Evolutionary conservation across 1,284 basidiomycete species (phyloP).

Genomic region (Pseudozyma hubeiensis): DNA sequence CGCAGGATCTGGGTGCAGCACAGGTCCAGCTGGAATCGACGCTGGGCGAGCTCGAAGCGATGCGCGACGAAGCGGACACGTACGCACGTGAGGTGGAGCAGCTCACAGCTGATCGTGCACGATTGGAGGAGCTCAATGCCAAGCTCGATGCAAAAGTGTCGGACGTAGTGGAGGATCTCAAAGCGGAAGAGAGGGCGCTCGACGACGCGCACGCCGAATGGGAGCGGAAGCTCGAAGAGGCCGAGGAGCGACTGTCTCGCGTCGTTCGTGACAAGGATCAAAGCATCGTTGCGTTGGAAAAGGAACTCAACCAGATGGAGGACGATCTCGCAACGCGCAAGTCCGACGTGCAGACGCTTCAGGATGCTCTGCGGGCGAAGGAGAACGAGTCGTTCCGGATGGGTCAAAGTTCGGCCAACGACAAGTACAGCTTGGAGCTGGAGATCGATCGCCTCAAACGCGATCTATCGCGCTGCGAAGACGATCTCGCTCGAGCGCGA

Average conservation of each 20-base stretch:
- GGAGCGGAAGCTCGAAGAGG: slow-evolving; percentile 68
- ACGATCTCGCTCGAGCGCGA: slow-evolving; percentile 80
- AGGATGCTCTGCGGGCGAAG: slow-evolving; percentile 77
- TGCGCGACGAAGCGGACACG: slow-evolving; percentile 49
- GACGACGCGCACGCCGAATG: slow-evolving; percentile 69
- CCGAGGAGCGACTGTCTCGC: slow-evolving; percentile 54
- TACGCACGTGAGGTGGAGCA: slow-evolving; percentile 48
- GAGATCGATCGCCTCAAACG: slow-evolving; percentile 89
- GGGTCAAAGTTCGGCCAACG: slow-evolving; percentile 83
- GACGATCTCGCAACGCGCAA: slow-evolving; percentile 51
- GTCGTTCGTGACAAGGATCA: slow-evolving; percentile 60
- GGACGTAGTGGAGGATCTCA: slow-evolving; percentile 69
- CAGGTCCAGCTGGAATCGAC: slow-evolving; percentile 45
- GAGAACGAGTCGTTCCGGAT: slow-evolving; percentile 74
- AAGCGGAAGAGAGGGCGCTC: slow-evolving; percentile 69
- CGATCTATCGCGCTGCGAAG: slow-evolving; percentile 83
- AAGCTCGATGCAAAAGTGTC: slow-evolving; percentile 63
- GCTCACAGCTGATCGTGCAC: slow-evolving; percentile 35
- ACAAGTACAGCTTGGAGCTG: slow-evolving; percentile 86
- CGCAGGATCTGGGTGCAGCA: slow-evolving; percentile 33
- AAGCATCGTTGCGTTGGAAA: slow-evolving; percentile 53
- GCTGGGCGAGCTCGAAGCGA: slow-evolving; percentile 49
- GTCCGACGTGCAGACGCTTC: slow-evolving; percentile 71
- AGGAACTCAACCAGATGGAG: slow-evolving; percentile 56
- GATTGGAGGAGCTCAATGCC: slow-evolving; percentile 53